These are phyloP conservation scores for Tolypocladium cylindrosporum DNA, from an alignment of 2,329 filamentous ascomycete genomes.

Conservation along the genomic window DNA sequence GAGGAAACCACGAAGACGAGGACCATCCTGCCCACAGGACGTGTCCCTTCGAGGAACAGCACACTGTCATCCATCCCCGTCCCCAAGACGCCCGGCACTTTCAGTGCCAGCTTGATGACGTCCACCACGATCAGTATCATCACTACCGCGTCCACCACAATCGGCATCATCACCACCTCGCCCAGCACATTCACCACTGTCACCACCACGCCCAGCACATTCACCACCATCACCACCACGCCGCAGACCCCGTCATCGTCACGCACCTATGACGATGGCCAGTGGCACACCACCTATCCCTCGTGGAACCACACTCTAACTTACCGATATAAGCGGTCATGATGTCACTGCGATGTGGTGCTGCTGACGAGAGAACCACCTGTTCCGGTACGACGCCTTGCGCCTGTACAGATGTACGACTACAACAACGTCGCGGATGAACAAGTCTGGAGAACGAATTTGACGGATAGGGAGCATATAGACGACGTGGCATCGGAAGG, in stretches of 20 bases:
- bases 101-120: constrained; percentile 1
- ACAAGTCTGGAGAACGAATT: not conserved
- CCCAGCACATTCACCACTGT: constrained; percentile 4
- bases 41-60: not conserved
- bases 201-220: constrained; percentile 2
- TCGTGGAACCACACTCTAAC: constrained; percentile 29
- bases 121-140: not conserved
- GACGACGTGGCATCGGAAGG: not conserved
- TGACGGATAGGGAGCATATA: not conserved
- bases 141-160: not conserved
- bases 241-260: constrained; percentile 5
- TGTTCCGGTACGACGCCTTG: too few relatives aligned
- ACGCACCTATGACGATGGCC: constrained; percentile 28
- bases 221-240: constrained; percentile 2
- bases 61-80: not conserved
- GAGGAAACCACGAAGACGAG: not conserved
- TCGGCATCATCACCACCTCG: constrained; percentile 1
- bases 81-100: not conserved
- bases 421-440: not conserved
- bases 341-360: not conserved
- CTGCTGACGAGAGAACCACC: not conserved
- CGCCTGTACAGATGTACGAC: not conserved
- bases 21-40: not conserved
- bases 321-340: not conserved
- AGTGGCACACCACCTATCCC: constrained; percentile 36